Percentiles rank a stretch among this genome's conserved stretches.
Evolutionary conservation across 306 rosid species (phyloP).

Genomic region (Oemleria cerasiformis): DNA sequence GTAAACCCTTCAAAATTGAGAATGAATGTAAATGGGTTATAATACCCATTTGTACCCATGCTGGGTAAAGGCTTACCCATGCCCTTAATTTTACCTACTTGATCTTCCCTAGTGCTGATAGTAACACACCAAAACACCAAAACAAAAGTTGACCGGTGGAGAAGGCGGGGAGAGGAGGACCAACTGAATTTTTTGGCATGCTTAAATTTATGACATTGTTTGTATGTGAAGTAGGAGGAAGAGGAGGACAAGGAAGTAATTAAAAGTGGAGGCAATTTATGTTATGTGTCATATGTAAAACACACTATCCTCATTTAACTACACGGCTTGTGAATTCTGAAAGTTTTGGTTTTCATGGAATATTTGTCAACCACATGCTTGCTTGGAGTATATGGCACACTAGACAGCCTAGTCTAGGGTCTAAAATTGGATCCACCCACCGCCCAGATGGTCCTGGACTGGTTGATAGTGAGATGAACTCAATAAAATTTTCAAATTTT

Average conservation of each 20-base stretch:
- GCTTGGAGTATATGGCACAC: neutral
- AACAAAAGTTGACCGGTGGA: neutral
- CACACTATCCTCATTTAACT: neutral
- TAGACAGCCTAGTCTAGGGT: neutral
- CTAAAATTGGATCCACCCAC: neutral
- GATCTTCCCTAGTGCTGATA: too few species aligned
- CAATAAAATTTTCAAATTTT: too few species aligned
- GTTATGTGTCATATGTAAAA: too few species aligned
- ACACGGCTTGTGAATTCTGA: neutral
- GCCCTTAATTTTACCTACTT: too few species aligned
- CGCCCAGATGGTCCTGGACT: neutral
- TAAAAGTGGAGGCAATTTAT: neutral
- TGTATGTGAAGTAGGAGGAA: neutral
- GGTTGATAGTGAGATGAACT: neutral
- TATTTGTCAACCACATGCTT: neutral
- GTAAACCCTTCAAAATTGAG: too few species aligned
- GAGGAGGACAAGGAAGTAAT: neutral
- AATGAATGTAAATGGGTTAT: too few species aligned
- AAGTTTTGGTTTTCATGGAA: neutral
- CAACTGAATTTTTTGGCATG: neutral
- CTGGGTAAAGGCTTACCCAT: too few species aligned
- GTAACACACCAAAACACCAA: neutral
- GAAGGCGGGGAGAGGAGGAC: slow-evolving; percentile 1
- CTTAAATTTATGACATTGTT: slow-evolving; percentile 1
- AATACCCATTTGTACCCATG: too few species aligned